Conservation (phyloP, 176 grass and related monocot species). For the Tuctoria greenei region DNA sequence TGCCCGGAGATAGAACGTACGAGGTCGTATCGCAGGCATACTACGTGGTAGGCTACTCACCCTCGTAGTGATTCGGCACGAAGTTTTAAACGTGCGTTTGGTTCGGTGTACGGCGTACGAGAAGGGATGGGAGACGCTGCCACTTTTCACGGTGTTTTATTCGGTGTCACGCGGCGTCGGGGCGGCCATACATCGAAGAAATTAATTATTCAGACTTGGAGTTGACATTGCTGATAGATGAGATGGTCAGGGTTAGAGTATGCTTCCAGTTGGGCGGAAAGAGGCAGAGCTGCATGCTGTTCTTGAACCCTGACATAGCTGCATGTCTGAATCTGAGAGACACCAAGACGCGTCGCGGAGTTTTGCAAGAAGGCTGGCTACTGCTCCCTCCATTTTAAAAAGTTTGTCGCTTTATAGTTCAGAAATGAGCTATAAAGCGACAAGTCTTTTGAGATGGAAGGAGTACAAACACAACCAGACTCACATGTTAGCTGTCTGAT, state of each 20-base stretch:
- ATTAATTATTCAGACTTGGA: not conserved
- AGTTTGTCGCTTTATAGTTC: too few species aligned
- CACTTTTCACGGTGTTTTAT: too few species aligned
- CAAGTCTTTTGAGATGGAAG: too few species aligned
- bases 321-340: conserved; percentile 12
- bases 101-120: too few species aligned
- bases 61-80: not conserved
- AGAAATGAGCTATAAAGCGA: too few species aligned
- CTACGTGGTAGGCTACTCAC: not conserved
- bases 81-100: too few species aligned
- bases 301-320: not conserved
- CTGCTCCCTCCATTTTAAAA: too few species aligned
- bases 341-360: not conserved
- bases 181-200: too few species aligned
- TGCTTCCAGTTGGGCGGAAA: not conserved
- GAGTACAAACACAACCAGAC: not conserved
- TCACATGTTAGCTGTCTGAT: not conserved
- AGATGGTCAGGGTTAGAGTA: not conserved
- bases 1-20: not conserved
- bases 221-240: not conserved
- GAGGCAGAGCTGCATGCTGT: not conserved
- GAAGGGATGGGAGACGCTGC: too few species aligned
- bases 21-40: not conserved
- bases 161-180: too few species aligned
- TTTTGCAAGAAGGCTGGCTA: not conserved